These are phyloP conservation scores for Leonotis leonurus DNA, from an alignment of 257 asterid genomes.

Conservation along the genomic window DNA sequence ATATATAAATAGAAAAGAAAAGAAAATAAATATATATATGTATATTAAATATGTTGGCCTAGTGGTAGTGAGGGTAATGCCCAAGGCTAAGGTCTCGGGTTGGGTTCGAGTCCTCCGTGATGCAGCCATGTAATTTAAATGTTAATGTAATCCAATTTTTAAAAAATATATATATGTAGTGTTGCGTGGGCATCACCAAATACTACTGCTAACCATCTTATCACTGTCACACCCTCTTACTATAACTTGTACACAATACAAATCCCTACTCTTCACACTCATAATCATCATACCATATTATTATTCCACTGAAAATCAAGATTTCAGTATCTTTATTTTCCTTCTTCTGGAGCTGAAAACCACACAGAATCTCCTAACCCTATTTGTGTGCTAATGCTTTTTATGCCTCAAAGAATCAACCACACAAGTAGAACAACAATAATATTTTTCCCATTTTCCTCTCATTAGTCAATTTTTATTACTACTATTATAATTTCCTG, in stretches of 20 bases:
- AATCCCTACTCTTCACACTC: not conserved
- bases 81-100: too few relatives aligned
- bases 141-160: too few relatives aligned
- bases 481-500: not conserved
- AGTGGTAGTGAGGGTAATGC: too few relatives aligned
- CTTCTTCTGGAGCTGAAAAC: constrained; percentile 42
- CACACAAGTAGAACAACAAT: too few relatives aligned
- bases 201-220: constrained; percentile 53
- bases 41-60: too few relatives aligned
- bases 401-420: too few relatives aligned
- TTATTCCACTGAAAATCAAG: constrained; percentile 41
- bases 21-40: constrained; percentile 6
- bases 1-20: not conserved
- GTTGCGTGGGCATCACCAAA: constrained; percentile 62
- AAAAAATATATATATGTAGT: constrained; percentile 15
- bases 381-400: too few relatives aligned
- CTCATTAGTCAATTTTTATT: not conserved
- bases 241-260: constrained; percentile 18
- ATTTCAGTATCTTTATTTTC: constrained; percentile 42
- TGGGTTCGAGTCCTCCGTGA: too few relatives aligned
- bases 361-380: constrained; percentile 4
- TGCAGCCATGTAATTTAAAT: too few relatives aligned
- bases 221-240: constrained; percentile 28
- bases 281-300: constrained; percentile 15
- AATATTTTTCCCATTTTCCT: too few relatives aligned